These are phyloP conservation scores for Fragilaria crotonensis DNA, from an alignment of 108 stramenopile genomes.

Conservation along the genomic window DNA sequence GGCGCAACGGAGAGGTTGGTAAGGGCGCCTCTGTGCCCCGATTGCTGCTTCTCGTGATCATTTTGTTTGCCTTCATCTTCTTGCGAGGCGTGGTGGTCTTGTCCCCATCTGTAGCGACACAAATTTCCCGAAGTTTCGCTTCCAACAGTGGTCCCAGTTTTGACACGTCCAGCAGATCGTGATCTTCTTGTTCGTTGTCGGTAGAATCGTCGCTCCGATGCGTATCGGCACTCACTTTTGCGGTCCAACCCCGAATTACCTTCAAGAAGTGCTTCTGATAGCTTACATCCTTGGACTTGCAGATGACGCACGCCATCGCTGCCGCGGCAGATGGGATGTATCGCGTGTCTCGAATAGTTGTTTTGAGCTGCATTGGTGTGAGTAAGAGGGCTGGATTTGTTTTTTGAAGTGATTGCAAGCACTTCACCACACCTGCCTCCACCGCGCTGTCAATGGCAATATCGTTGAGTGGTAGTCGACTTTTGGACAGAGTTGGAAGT, in stretches of 20 bases:
- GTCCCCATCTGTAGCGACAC: not conserved
- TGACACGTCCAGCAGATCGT: not conserved
- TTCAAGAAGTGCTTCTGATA: not conserved
- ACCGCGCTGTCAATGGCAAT: conserved; percentile 54
- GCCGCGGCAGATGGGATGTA: conserved; percentile 59
- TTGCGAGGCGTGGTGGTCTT: not conserved
- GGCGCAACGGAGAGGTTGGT: no score
- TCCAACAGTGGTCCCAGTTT: not conserved
- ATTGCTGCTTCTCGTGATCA: not conserved
- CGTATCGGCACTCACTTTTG: no score
- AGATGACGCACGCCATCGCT: conserved; percentile 49
- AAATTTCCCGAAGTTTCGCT: not conserved
- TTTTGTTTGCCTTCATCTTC: not conserved
- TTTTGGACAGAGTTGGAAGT: conserved; percentile 80
- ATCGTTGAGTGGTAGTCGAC: conserved; percentile 72
- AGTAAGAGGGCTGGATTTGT: conserved; percentile 64
- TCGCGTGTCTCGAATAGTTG: conserved; percentile 56
- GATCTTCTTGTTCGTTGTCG: not conserved
- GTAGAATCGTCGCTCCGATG: not conserved
- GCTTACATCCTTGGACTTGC: conserved; percentile 14
- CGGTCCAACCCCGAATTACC: not conserved
- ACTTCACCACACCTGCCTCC: conserved; percentile 48
- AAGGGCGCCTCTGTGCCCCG: no score
- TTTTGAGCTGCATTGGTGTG: conserved; percentile 53
- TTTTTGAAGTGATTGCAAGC: conserved; percentile 59